These are phyloP conservation scores for Wolfiporia cocos DNA, from an alignment of 1,284 basidiomycete genomes.

Conservation along the genomic window DNA sequence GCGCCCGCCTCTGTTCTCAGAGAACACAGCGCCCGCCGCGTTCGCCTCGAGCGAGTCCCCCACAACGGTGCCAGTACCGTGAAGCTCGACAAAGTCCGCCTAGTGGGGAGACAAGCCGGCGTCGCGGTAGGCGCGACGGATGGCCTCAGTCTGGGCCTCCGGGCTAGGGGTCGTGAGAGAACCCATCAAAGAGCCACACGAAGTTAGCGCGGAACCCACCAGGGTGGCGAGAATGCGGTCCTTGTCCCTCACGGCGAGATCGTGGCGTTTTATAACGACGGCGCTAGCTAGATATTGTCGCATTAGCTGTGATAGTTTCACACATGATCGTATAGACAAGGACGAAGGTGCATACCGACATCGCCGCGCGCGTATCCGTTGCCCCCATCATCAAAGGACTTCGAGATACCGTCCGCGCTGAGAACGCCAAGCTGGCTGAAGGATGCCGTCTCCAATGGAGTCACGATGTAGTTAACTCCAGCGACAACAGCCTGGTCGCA, in stretches of 20 bases:
- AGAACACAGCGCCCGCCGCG: slow-evolving; percentile 17
- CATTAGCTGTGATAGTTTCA: no score
- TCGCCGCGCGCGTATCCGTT: slow-evolving; percentile 11
- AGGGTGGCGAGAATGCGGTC: slow-evolving; percentile 24
- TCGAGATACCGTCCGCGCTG: slow-evolving; percentile 12
- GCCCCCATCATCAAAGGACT: slow-evolving; percentile 13
- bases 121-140: slow-evolving; percentile 22
- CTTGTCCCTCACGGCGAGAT: slow-evolving; percentile 19
- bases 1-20: slow-evolving; percentile 16
- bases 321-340: no score
- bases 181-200: slow-evolving; percentile 26
- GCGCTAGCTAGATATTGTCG: slow-evolving; percentile 18
- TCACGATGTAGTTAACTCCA: slow-evolving; percentile 23
- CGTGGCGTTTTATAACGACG: slow-evolving; percentile 24
- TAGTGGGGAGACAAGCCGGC: slow-evolving; percentile 23
- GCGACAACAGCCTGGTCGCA: slow-evolving; percentile 14
- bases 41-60: slow-evolving; percentile 14
- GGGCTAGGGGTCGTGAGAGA: slow-evolving; percentile 26
- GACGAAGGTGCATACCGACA: slow-evolving; percentile 3
- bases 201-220: slow-evolving; percentile 24
- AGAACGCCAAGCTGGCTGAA: slow-evolving; percentile 26
- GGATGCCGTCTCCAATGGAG: slow-evolving; percentile 22
- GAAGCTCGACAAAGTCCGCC: slow-evolving; percentile 14
- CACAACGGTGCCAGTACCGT: slow-evolving; percentile 13
- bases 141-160: slow-evolving; percentile 24